Evolutionary conservation across 495 filamentous ascomycete species (phyloP), one percentile per base, ranked within the genome.

Genomic region (Cenococcum geophilum): DNA sequence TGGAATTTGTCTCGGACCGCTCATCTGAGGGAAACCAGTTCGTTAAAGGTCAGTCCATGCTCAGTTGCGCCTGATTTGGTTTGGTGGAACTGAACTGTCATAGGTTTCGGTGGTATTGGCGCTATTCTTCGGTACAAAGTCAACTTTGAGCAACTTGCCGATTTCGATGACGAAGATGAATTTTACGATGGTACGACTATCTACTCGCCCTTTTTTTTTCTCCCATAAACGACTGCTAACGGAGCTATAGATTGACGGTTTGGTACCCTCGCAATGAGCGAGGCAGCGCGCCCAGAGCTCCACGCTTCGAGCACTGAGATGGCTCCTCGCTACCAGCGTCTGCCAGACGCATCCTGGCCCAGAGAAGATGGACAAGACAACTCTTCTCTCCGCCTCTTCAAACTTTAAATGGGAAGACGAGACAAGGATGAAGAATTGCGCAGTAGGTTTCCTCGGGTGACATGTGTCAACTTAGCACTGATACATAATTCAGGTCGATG

Each of bases 1-100:
- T 98, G 21, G 93, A 98, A 76, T 98, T 98, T 66, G 95, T 98
- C 36, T 97, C 92, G 22, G 93, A 98, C 73, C 86, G 91, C 37
- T 96, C 92, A 40, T 91, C 88, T 64, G 93, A 98, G 75, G 93
- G 93, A 71, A 98, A 98, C 76, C 93, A 98, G 78, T 98, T 98
- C 78, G 93, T 98, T 68, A 97, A 96, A 78, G 93, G 53, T 56
- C 27, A 32, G 27, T 32, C 6, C 27, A n/a, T n/a, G 11, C 12
- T 20, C 53, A 16, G 1, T 2, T 25, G 10, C 9, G 18, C 34
- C 18, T 36, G 18, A 37, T 12, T 9, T 6, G 21, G 0, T 11
- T 40, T 14, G 21, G 1, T n/a, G 9, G 37, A 16, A 18, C 23
- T 36, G 12, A 34, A n/a, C 1, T 6, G 36, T 10, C 18, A 18